Conservation (phyloP, 305 asterid species). For the Solanum hybrid region DNA sequence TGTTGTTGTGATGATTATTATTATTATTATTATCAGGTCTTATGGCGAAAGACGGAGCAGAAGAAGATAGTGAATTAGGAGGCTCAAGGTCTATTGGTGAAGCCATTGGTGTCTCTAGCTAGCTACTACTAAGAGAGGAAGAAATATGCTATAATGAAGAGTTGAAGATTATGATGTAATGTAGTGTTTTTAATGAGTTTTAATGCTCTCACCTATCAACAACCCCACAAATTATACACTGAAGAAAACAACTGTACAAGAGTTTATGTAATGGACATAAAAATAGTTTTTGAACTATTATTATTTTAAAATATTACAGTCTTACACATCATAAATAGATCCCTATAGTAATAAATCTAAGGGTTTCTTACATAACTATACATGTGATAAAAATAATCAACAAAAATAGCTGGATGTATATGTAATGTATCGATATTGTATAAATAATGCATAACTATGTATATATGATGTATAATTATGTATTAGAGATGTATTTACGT, state of each 20-base stretch:
- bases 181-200: not conserved
- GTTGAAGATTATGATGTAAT: not conserved
- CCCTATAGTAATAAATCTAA: not conserved
- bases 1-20: not conserved
- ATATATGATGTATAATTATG: no score
- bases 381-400: not conserved
- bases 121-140: not conserved
- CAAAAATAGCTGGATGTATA: not conserved
- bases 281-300: no score
- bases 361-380: not conserved
- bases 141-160: not conserved
- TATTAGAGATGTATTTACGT: no score
- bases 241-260: not conserved
- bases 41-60: constrained; percentile 37
- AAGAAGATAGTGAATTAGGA: constrained; percentile 23
- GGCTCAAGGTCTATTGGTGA: constrained; percentile 21
- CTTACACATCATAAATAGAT: not conserved
- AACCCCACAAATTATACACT: not conserved
- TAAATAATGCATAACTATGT: no score
- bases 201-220: not conserved
- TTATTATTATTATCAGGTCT: constrained; percentile 24
- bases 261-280: not conserved
- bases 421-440: not conserved
- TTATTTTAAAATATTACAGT: no score
- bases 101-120: constrained; percentile 17